Evolutionary conservation across 2,329 filamentous ascomycete species (phyloP), one percentile per base, ranked within the genome.

Genomic region (Ophiognomonia clavigignenti-juglandacearum): DNA sequence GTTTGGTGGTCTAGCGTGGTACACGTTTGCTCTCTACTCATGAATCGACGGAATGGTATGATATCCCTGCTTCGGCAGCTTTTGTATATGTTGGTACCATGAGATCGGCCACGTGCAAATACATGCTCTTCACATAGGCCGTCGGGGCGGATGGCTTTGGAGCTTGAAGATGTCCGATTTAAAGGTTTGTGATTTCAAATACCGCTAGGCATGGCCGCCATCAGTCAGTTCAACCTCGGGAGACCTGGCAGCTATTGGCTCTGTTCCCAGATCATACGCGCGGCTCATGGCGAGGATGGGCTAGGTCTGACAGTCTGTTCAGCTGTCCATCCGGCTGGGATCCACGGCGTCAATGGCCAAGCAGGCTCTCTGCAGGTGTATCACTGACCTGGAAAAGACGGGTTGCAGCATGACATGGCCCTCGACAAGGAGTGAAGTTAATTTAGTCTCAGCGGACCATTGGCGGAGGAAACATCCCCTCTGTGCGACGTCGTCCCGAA

Each of bases 31-130:
- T 53, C 49, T 55, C 52, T 52, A 40, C 48, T 54, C 51, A 56
- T 43, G 53, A 56, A 38, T 42, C n/a, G 32, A n/a, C n/a, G 22
- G 32, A 16, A 48, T 47, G 53, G 50, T 54, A 56, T 54, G 54
- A 56, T 56, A 56, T 54, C 51, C 53, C 48, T 35, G 31, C 23
- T 45, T 49, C 19, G 34, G 26, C 13, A 20, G 23, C 20, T 44
- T 45, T n/a, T 42, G 40, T 36, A 36, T n/a, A n/a, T n/a, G n/a
- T n/a, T n/a, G n/a, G n/a, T n/a, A 38, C 14, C 22, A 7, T 41
- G 37, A 23, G 38, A 32, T 40, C 13, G 32, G 24, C n/a, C 22
- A 23, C 19, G 18, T 38, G 19, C 20, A 29, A 39, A 45, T 31
- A 42, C 24, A 32, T 19, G 39, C 27, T 24, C 20, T 19, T 38